phyloP scores from a whole-genome alignment of 805 yeast genomes.

The Jamesozyma hellenica region DNA sequence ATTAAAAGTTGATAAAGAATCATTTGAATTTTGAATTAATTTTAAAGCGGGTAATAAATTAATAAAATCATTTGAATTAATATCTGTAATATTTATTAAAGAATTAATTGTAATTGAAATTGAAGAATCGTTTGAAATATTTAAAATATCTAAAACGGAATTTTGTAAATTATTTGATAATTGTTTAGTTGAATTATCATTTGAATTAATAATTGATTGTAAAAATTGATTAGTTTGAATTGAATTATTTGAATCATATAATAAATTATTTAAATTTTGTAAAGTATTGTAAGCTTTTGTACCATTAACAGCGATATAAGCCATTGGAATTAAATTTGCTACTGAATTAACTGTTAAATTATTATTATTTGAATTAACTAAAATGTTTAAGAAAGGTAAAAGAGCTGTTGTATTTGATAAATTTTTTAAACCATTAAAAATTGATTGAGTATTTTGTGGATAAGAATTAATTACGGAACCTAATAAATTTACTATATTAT shows the following conservation, averaged over 20 bases:
- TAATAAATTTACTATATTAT: slow-evolving; percentile 21
- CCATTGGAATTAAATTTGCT: slow-evolving; percentile 22
- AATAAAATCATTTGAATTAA: slow-evolving; percentile 15
- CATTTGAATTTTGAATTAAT: slow-evolving; percentile 14
- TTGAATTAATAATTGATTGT: slow-evolving; percentile 2
- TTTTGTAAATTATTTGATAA: no score
- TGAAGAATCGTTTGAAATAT: slow-evolving; percentile 18
- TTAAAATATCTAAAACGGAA: slow-evolving; percentile 15
- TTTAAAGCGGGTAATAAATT: slow-evolving; percentile 21
- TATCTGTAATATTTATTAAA: slow-evolving; percentile 16
- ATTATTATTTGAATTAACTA: slow-evolving; percentile 18
- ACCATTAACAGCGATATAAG: slow-evolving; percentile 9
- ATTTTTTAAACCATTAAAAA: slow-evolving; percentile 19
- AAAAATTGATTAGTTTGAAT: slow-evolving; percentile 15
- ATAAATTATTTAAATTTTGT: slow-evolving; percentile 10
- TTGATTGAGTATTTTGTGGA: slow-evolving; percentile 10
- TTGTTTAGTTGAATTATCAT: no score
- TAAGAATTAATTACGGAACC: slow-evolving; percentile 22
- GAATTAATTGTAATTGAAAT: slow-evolving; percentile 17
- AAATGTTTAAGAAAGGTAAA: slow-evolving; percentile 21
- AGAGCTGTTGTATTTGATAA: slow-evolving; percentile 23
- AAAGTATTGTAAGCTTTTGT: slow-evolving; percentile 11
- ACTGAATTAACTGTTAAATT: slow-evolving; percentile 20
- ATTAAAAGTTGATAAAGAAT: slow-evolving; percentile 16
- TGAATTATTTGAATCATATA: slow-evolving; percentile 16